phyloP scores from a whole-genome alignment of 2,329 filamentous ascomycete species.

The Xylariales sp. region DNA sequence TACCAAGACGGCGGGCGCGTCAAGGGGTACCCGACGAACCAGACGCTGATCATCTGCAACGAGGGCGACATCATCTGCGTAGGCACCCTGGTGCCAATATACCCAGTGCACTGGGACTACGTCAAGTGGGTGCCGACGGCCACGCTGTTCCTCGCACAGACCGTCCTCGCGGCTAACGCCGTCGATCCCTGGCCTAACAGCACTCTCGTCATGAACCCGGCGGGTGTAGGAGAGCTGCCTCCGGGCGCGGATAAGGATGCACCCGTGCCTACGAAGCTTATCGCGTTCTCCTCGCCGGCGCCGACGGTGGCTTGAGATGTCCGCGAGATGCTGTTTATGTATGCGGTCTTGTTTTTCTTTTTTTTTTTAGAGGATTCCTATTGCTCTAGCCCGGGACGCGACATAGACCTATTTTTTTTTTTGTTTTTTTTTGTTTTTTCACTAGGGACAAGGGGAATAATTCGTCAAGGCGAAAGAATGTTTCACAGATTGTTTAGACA shows the following conservation, averaged over 20 bases:
- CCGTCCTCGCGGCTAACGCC: conserved; percentile 37
- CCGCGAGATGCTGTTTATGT: neutral
- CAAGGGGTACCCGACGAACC: conserved; percentile 50
- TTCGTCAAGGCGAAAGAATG: neutral
- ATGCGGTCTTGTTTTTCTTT: too few species aligned
- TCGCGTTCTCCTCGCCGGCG: conserved; percentile 21
- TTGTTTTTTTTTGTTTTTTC: neutral
- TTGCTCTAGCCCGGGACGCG: neutral
- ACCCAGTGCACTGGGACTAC: conserved; percentile 54
- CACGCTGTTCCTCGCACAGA: conserved; percentile 48
- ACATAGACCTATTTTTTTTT: neutral
- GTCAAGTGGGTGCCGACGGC: conserved; percentile 49
- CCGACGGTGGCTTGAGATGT: neutral
- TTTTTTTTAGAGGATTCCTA: neutral
- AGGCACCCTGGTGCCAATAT: conserved; percentile 50
- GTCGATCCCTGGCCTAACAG: conserved; percentile 43
- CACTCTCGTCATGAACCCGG: conserved; percentile 36
- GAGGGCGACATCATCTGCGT: conserved; percentile 53
- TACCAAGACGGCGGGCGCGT: conserved; percentile 53
- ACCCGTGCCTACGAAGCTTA: conserved; percentile 27
- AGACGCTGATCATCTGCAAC: conserved; percentile 57
- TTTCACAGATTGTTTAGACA: neutral
- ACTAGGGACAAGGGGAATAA: neutral
- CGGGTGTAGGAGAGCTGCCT: conserved; percentile 21
- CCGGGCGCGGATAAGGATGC: conserved; percentile 1